These are phyloP conservation scores for Adansonia grandidieri DNA, from an alignment of 441 rosid species.

Conservation along the genomic window DNA sequence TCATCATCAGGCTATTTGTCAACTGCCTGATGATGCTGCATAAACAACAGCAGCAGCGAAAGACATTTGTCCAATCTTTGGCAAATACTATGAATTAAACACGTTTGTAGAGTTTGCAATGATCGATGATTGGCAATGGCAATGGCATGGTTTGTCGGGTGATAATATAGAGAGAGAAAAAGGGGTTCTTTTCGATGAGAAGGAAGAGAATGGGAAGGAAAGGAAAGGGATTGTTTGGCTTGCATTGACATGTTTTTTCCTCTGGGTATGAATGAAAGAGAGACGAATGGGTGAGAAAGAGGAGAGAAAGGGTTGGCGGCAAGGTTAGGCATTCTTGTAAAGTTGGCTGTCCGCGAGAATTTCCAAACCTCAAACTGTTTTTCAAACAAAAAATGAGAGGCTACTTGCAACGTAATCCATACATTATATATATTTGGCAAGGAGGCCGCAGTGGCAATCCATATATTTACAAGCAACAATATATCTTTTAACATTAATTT, in stretches of 20 bases:
- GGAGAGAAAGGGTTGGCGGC: constrained; percentile 26
- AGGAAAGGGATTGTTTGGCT: constrained; percentile 71
- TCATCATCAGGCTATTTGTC: neutral
- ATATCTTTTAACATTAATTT: too few relatives aligned
- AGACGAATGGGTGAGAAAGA: neutral
- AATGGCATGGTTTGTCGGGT: constrained; percentile 11
- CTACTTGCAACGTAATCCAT: too few relatives aligned
- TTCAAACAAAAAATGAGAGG: neutral
- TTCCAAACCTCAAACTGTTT: constrained; percentile 13
- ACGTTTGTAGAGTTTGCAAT: neutral
- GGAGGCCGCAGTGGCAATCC: too few relatives aligned
- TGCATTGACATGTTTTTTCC: constrained; percentile 23
- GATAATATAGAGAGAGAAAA: constrained; percentile 40
- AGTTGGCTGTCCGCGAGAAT: constrained; percentile 63
- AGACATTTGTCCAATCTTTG: neutral
- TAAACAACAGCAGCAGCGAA: neutral
- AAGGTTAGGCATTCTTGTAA: constrained; percentile 70
- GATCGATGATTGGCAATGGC: constrained; percentile 23
- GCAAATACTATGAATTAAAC: neutral
- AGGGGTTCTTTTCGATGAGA: constrained; percentile 43
- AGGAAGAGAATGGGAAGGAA: constrained; percentile 45
- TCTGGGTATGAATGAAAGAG: neutral
- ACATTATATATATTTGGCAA: too few relatives aligned
- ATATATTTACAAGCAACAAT: too few relatives aligned
- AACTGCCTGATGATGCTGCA: neutral